Conservation (phyloP, 306 rosid species). For the Amphicarpaea edgeworthii region DNA sequence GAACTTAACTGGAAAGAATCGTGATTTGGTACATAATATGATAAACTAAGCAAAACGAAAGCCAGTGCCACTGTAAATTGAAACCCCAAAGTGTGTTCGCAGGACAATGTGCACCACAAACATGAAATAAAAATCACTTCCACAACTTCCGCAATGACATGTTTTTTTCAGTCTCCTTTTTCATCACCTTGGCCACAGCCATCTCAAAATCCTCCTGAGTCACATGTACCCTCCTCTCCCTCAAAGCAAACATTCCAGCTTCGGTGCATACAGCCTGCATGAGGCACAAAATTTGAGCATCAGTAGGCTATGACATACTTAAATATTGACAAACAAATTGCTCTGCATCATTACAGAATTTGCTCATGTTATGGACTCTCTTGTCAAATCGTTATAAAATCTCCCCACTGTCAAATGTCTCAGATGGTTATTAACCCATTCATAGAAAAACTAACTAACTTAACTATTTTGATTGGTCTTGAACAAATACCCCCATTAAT, state of each 20-base stretch:
- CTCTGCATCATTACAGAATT: neutral
- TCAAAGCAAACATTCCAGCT: constrained; percentile 99
- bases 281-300: neutral
- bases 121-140: constrained; percentile 65
- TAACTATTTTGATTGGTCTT: too few species aligned
- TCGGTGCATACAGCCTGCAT: constrained; percentile 99
- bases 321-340: neutral
- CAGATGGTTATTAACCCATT: constrained; percentile 2
- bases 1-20: constrained; percentile 31
- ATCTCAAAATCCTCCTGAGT: constrained; percentile 98
- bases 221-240: constrained; percentile 96
- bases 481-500: neutral
- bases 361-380: neutral
- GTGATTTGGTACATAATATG: constrained; percentile 45
- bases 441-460: neutral
- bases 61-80: constrained; percentile 21
- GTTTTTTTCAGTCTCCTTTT: constrained; percentile 92
- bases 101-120: constrained; percentile 34
- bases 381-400: neutral
- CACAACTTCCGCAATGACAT: constrained; percentile 98
- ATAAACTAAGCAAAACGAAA: constrained; percentile 44
- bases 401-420: neutral
- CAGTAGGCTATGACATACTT: neutral
- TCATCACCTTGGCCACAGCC: constrained; percentile 99
- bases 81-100: constrained; percentile 29